Base-by-base conservation (phyloP, 768 basidiomycete genomes). In the Cystofilobasidium bisporidii region DNA sequence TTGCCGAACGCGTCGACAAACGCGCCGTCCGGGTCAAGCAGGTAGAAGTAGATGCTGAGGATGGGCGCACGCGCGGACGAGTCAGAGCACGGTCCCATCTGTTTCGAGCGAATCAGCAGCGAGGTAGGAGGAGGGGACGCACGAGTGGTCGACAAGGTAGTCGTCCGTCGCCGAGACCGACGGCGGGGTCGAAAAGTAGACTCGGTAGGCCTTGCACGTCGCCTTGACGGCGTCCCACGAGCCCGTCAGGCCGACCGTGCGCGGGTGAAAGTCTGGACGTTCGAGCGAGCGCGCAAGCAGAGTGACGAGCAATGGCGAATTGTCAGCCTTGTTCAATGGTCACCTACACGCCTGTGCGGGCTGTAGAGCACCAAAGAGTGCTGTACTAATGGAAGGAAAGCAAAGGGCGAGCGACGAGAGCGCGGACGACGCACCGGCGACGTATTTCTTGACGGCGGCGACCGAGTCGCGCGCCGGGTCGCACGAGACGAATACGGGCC, bases 1-100 rank as follows among this genome's bases (percentile, higher is more conserved):
- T 96, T 91, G 6, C 96, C 96, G 76, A 97, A 97, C 0, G 96
- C 96, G 70, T 98, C 92, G 0, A 97, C 89, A 72, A 98, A 99
- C 74, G 87, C 82, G 1, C 94, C 96, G 6, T 85, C 77, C 1
- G 96, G 94, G 74, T 97, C 92, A 91, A 99, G 96, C 41, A 99
- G 83, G 78, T 99, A 99, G 72, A 99, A 89, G 78, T 91, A 97
- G 76, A 96, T 94, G 48, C 89, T 91, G 77, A 10, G 15, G 30
- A 5, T 14, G 5, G 45, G 20, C 14, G 45, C 45, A 20, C 14
- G 64, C 14, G 3, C n/a, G n/a, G n/a, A n/a, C n/a, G n/a, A n/a
- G n/a, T n/a, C n/a, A n/a, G n/a, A n/a, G n/a, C n/a, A n/a, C n/a
- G n/a, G n/a, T n/a, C n/a, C n/a, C n/a, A n/a, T n/a, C n/a, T n/a